phyloP scores from a whole-genome alignment of 2,329 filamentous ascomycete species.

The Aspergillus sp. region DNA sequence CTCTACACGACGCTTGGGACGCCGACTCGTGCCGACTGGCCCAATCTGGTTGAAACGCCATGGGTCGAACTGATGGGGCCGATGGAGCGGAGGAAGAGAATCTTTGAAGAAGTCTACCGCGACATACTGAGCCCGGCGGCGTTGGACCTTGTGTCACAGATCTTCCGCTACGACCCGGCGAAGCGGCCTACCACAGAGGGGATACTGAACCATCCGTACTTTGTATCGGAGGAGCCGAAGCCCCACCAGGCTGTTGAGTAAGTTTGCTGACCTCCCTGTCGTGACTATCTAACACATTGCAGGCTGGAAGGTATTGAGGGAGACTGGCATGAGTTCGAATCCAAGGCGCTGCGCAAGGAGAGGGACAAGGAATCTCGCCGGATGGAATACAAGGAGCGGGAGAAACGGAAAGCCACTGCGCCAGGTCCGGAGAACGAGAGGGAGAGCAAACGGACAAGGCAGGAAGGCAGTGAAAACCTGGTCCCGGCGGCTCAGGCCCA shows the following conservation, averaged over 20 bases:
- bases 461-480: conserved; percentile 17
- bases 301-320: conserved; percentile 73
- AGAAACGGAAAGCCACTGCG: conserved; percentile 39
- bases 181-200: conserved; percentile 75
- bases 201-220: conserved; percentile 81
- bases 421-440: conserved; percentile 26
- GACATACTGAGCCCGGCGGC: conserved; percentile 68
- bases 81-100: conserved; percentile 58
- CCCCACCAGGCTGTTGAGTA: conserved; percentile 73
- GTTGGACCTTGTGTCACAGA: conserved; percentile 69
- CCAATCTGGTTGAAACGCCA: conserved; percentile 80
- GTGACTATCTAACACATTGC: conserved; percentile 6
- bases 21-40: conserved; percentile 76
- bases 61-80: conserved; percentile 93
- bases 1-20: conserved; percentile 92
- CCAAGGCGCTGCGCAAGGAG: conserved; percentile 84
- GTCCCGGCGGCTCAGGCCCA: conserved; percentile 3
- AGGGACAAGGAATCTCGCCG: conserved; percentile 54
- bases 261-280: conserved; percentile 30
- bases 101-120: conserved; percentile 75
- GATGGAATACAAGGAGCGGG: conserved; percentile 38
- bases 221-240: conserved; percentile 67
- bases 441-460: conserved; percentile 30
- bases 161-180: conserved; percentile 83
- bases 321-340: conserved; percentile 98